Conservation (phyloP, 2,329 filamentous ascomycete genomes). For the Rhynchosporium secalis region DNA sequence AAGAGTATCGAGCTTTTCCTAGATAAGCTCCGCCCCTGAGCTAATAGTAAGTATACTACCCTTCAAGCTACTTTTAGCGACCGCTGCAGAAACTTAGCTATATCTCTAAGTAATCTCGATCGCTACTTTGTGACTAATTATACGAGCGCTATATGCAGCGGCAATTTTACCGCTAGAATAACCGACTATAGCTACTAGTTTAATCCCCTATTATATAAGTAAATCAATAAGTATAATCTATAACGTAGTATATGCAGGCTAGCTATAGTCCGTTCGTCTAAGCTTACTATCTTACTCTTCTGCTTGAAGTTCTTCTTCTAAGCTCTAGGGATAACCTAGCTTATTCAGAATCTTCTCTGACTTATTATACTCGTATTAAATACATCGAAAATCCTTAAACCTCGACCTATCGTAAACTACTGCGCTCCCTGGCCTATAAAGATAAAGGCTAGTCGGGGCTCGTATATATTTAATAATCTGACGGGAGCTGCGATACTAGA, state of each 20-base stretch:
- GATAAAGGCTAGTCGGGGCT: slow-evolving; percentile 26
- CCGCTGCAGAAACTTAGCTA: background rate
- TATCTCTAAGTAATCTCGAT: background rate
- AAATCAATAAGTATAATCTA: background rate
- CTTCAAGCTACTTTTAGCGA: background rate
- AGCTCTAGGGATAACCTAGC: background rate
- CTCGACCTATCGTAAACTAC: slow-evolving; percentile 35
- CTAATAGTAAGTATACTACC: background rate
- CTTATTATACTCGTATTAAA: background rate
- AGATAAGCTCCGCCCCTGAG: slow-evolving; percentile 17
- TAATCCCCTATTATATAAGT: background rate
- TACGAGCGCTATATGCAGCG: background rate
- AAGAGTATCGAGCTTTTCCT: slow-evolving; percentile 13
- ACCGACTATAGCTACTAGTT: background rate
- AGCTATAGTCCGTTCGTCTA: background rate
- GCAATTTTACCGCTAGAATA: slow-evolving; percentile 3
- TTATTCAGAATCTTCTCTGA: background rate
- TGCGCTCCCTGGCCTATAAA: slow-evolving; percentile 39
- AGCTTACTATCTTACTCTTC: background rate
- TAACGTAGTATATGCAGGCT: background rate
- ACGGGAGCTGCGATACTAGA: background rate
- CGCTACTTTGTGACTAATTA: background rate
- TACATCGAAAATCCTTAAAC: slow-evolving; percentile 18
- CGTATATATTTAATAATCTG: background rate
- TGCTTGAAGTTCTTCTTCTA: background rate